phyloP scores from a whole-genome alignment of 164 flowering plant species.

The Malania oleifera region DNA sequence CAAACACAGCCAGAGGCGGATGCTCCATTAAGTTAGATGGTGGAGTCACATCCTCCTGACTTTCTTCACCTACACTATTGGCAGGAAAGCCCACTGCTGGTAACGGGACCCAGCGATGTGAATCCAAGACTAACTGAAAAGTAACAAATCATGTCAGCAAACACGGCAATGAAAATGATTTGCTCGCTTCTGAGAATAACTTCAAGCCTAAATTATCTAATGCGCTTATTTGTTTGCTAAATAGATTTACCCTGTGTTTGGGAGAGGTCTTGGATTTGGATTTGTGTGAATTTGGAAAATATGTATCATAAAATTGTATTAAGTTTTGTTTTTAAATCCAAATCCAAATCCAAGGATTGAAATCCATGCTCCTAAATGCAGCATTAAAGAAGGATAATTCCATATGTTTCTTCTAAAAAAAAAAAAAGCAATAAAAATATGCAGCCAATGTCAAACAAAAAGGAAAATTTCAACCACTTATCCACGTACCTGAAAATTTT shows the following conservation, averaged over 20 bases:
- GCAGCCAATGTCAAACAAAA: not conserved
- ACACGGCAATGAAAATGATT: not conserved
- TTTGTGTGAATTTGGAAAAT: too few relatives aligned
- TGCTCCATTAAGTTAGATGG: slow-evolving; percentile 94
- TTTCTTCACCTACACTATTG: slow-evolving; percentile 54
- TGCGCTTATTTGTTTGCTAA: not conserved
- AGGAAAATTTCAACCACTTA: slow-evolving; percentile 2
- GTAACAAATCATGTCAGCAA: slow-evolving; percentile 9
- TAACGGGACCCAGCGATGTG: slow-evolving; percentile 97
- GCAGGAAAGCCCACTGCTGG: slow-evolving; percentile 81
- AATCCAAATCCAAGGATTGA: too few relatives aligned
- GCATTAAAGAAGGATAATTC: too few relatives aligned
- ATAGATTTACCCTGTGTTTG: too few relatives aligned
- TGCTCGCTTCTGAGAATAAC: not conserved
- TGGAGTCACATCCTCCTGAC: slow-evolving; percentile 83
- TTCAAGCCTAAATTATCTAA: not conserved
- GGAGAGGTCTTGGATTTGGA: too few relatives aligned
- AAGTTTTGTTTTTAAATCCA: too few relatives aligned
- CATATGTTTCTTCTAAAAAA: too few relatives aligned
- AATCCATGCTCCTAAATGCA: too few relatives aligned
- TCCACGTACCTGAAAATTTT: slow-evolving; percentile 83
- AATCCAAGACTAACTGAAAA: slow-evolving; percentile 80
- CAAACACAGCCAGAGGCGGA: slow-evolving; percentile 95
- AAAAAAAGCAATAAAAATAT: too few relatives aligned
- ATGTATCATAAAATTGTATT: too few relatives aligned